Conservation (phyloP, 2,329 filamentous ascomycete species). For the Nemania serpens region DNA sequence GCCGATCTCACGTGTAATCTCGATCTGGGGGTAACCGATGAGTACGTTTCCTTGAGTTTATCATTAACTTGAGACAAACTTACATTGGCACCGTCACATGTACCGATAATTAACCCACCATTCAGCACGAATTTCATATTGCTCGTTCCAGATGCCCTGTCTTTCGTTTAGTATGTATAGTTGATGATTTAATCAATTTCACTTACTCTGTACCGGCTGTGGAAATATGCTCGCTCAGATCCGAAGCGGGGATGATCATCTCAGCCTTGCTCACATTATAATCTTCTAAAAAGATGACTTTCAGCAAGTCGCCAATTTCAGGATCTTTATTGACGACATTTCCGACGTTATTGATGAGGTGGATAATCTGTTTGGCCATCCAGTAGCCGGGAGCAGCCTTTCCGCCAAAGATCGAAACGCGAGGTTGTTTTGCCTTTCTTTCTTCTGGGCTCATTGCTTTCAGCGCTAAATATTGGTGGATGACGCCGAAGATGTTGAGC, state of each 20-base stretch:
- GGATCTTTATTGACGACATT: slow-evolving; percentile 88
- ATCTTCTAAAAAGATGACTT: slow-evolving; percentile 96
- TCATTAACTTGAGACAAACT: slow-evolving; percentile 53
- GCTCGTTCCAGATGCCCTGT: slow-evolving; percentile 75
- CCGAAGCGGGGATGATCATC: slow-evolving; percentile 91
- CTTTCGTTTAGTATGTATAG: slow-evolving; percentile 15
- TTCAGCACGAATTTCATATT: slow-evolving; percentile 99
- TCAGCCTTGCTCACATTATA: slow-evolving; percentile 99
- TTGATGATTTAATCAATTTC: neutral
- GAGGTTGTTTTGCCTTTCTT: slow-evolving; percentile 81
- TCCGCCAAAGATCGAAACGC: slow-evolving; percentile 95
- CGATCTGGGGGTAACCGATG: slow-evolving; percentile 60
- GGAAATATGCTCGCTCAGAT: slow-evolving; percentile 98
- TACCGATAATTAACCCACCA: slow-evolving; percentile 95
- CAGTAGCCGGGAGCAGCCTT: slow-evolving; percentile 98
- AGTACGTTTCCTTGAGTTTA: slow-evolving; percentile 16
- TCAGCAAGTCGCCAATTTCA: slow-evolving; percentile 90
- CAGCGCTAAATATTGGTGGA: slow-evolving; percentile 88
- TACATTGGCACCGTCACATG: slow-evolving; percentile 96
- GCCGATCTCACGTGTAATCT: slow-evolving; percentile 96
- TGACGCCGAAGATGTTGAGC: slow-evolving; percentile 98
- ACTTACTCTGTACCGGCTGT: slow-evolving; percentile 89
- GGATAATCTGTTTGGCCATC: slow-evolving; percentile 99
- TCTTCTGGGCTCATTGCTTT: slow-evolving; percentile 85
- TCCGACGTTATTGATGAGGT: slow-evolving; percentile 91